Base-by-base conservation (phyloP, 2,329 filamentous ascomycete genomes). In the Stemphylium vesicarium region DNA sequence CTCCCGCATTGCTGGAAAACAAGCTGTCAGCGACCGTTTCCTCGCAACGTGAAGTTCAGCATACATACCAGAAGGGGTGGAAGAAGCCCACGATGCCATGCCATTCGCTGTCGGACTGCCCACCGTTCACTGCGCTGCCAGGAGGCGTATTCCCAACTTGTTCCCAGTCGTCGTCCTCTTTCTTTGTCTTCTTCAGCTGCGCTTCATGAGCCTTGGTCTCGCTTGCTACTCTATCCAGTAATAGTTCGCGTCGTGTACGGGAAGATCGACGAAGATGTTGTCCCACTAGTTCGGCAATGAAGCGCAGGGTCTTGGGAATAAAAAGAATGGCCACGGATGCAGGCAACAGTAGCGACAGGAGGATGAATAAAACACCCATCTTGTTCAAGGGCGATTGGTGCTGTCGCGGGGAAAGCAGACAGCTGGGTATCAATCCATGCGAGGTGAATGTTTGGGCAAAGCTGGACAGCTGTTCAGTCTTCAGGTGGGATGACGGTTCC, bases 21-120 rank as follows among this genome's bases (percentile, higher is more conserved):
- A 16, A n/a, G 24, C 29, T 51, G 54, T 74, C 36, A 75, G 68
- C 37, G 35, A 29, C 11, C 13, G 6, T 32, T 20, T 24, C 7
- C 1, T 13, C 12, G 3, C 7, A n/a, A 3, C 13, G 9, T 36
- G 2, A 26, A 10, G 18, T 37, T 24, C 20, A 29, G 31, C 35
- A 46, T 44, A 71, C 83, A 60, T 80, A 94, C 91, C 95, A 98
- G 75, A 97, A 99, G 1, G 95, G 95, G 75, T 99, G 95, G 73
- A 99, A 96, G 82, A 99, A 98, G 41, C 92, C 95, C 59, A 98
- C 86, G 48, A 97, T 87, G 29, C 93, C 93, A 58, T 88, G 82
- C 90, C 91, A 97, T 40, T 89, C 82, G 62, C 83, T 80, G 54
- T 83, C 80, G 10, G 73, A 70, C 53, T 72, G 74, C 22, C 73